Evolutionary conservation across 1,139 yeast genomes (phyloP), one percentile per base, ranked within the genome.

Genomic region (Taphrina confusa): DNA sequence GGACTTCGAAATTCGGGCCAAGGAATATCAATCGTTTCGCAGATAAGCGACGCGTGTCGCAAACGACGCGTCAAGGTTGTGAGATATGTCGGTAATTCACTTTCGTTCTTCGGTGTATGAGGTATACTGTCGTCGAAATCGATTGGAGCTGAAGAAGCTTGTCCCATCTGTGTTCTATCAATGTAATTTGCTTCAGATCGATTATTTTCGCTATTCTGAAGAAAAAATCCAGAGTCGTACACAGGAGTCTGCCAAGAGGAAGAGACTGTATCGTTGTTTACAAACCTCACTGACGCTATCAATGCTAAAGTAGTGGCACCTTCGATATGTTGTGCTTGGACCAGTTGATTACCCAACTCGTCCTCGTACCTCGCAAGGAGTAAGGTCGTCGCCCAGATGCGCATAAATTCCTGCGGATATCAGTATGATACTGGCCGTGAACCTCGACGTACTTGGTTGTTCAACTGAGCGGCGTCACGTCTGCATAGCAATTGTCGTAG

Each of bases 371-470:
- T 47, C 8, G 51, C 46, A 4, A 54, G 31, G 12, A 54, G 36
- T 14, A 54, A 9, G 18, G 51, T 34, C 11, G 58, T 18, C n/a
- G 58, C 50, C 58, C 58, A 54, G n/a, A 45, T 22, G 8, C 47
- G 42, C 45, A 54, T 22, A 44, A 44, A 54, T 22, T 23, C 42
- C 44, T 52, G 8, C 9, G 11, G 4, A 9, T 22, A 1, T 42
- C 25, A 6, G 25, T n/a, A n/a, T n/a, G n/a, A n/a, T n/a, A n/a
- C n/a, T n/a, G n/a, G n/a, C n/a, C n/a, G n/a, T n/a, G n/a, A n/a
- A n/a, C n/a, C n/a, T 25, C 16, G 14, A 5, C 50, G 14, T 18
- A 45, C 50, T 25, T 16, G 20, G 25, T 44, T 44, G 34, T 25
- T 36, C 34, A 44, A 30, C 12, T 18, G 14, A 16, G 51, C 33